A percentile compares a stretch with the other conserved stretches of the same genome.
These are phyloP conservation scores for Takashimella tepidaria DNA, from an alignment of 1,284 basidiomycete genomes.

Conservation along the genomic window DNA sequence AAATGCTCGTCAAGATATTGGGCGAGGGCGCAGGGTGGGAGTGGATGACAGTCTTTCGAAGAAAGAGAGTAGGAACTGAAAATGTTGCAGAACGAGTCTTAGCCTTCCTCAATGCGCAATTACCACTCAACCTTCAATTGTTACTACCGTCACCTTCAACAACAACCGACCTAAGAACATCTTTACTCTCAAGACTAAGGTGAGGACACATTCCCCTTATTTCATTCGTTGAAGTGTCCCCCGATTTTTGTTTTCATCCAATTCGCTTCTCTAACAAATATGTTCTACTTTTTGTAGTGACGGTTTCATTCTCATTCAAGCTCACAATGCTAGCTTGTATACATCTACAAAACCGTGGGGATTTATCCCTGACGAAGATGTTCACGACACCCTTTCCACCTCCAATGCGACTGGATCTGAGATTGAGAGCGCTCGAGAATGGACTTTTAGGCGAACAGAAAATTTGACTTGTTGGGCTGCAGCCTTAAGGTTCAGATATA, in stretches of 20 bases:
- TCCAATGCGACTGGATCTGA: slow-evolving; percentile 6
- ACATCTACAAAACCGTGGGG: slow-evolving; percentile 42
- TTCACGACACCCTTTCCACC: slow-evolving; percentile 37
- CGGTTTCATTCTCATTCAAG: slow-evolving; percentile 41
- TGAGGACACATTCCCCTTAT: slow-evolving; percentile 10
- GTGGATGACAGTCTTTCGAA: too few relatives aligned
- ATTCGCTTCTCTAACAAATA: not conserved
- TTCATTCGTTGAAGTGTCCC: not conserved
- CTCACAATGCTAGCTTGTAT: slow-evolving; percentile 35
- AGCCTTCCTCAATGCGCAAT: slow-evolving; percentile 33
- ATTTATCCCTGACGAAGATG: slow-evolving; percentile 40
- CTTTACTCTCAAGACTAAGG: slow-evolving; percentile 22
- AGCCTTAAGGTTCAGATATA: slow-evolving; percentile 40
- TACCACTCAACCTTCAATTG: slow-evolving; percentile 24
- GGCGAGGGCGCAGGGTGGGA: too few relatives aligned
- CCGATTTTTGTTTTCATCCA: not conserved
- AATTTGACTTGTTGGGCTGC: slow-evolving; percentile 46
- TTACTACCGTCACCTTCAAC: slow-evolving; percentile 19
- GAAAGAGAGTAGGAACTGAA: not conserved
- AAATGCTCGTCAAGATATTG: not conserved
- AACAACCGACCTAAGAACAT: slow-evolving; percentile 1
- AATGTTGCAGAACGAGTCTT: slow-evolving; percentile 28
- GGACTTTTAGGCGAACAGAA: slow-evolving; percentile 44
- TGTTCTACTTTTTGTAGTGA: slow-evolving; percentile 26
- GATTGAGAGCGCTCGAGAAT: slow-evolving; percentile 26